phyloP scores from a whole-genome alignment of 192 early-diverging fungal genomes.

The Coemansia sp. region DNA sequence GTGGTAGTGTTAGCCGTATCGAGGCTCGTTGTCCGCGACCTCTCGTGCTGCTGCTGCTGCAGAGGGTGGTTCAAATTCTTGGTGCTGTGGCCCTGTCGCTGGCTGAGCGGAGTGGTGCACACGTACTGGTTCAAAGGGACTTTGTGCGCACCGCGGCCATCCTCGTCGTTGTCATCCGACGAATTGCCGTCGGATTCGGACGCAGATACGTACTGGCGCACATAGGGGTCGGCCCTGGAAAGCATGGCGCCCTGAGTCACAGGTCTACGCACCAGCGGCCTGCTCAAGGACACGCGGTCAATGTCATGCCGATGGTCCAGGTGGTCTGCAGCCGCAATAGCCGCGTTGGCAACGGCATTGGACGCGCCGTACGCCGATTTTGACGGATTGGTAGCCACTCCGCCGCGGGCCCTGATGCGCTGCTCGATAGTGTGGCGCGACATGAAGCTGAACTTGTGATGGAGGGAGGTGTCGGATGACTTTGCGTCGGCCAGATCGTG shows the following conservation, averaged over 20 bases:
- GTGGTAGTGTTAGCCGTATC: conserved; percentile 9
- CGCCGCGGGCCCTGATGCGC: conserved; percentile 17
- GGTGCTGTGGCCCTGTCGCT: background rate
- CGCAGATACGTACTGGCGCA: background rate
- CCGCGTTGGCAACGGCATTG: conserved; percentile 28
- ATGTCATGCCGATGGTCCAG: conserved; percentile 28
- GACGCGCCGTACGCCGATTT: conserved; percentile 18
- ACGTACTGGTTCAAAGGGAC: background rate
- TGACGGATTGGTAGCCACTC: conserved; percentile 25
- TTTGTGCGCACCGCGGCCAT: background rate
- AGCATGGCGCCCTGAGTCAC: conserved; percentile 5
- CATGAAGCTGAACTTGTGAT: background rate
- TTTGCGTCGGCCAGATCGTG: background rate
- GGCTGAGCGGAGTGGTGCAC: conserved; percentile 17
- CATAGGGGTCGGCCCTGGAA: conserved; percentile 19
- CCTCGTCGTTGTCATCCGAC: conserved; percentile 10
- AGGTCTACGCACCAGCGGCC: conserved; percentile 1
- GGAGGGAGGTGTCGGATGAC: background rate
- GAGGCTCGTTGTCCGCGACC: background rate
- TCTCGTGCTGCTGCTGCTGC: background rate
- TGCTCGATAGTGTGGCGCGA: conserved; percentile 18
- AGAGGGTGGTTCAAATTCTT: background rate
- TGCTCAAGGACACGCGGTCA: conserved; percentile 36
- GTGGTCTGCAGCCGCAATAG: conserved; percentile 24
- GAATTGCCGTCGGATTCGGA: conserved; percentile 31